Evolutionary conservation across 345 rosid species (phyloP).

Genomic region (Erodium maritimum): DNA sequence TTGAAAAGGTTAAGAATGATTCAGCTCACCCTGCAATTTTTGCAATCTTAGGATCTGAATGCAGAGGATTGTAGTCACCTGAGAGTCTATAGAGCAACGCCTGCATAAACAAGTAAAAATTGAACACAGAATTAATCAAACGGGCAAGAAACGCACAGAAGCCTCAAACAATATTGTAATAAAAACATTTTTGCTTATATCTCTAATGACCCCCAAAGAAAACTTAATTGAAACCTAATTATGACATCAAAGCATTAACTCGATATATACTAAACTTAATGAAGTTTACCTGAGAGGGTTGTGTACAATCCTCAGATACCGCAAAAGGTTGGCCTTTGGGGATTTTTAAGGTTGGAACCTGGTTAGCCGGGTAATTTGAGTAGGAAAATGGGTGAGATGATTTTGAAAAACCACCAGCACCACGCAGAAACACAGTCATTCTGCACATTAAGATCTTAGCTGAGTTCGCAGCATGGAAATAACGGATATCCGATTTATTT

Average conservation of each 20-base stretch:
- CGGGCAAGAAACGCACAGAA: background rate
- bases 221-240: background rate
- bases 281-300: slow-evolving; percentile 60
- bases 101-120: slow-evolving; percentile 30
- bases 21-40: slow-evolving; percentile 49
- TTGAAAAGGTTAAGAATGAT: background rate
- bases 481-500: slow-evolving; percentile 6
- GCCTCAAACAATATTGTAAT: background rate
- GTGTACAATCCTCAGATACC: slow-evolving; percentile 52
- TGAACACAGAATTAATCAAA: slow-evolving; percentile 1
- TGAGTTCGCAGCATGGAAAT: slow-evolving; percentile 5
- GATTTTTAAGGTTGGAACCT: slow-evolving; percentile 46
- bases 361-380: slow-evolving; percentile 52
- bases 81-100: slow-evolving; percentile 86
- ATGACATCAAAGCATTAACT: too few species aligned
- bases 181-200: background rate
- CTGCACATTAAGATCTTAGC: slow-evolving; percentile 24
- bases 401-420: slow-evolving; percentile 91
- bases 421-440: slow-evolving; percentile 46
- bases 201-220: background rate
- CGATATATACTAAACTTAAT: background rate
- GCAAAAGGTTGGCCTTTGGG: slow-evolving; percentile 53
- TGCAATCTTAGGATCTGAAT: slow-evolving; percentile 78
- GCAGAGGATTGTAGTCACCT: slow-evolving; percentile 93
- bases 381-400: slow-evolving; percentile 60